Percentiles rank a stretch among this genome's conserved stretches.
phyloP scores from a whole-genome alignment of 2,329 filamentous ascomycete species.

The Fusarium ramigenum region DNA sequence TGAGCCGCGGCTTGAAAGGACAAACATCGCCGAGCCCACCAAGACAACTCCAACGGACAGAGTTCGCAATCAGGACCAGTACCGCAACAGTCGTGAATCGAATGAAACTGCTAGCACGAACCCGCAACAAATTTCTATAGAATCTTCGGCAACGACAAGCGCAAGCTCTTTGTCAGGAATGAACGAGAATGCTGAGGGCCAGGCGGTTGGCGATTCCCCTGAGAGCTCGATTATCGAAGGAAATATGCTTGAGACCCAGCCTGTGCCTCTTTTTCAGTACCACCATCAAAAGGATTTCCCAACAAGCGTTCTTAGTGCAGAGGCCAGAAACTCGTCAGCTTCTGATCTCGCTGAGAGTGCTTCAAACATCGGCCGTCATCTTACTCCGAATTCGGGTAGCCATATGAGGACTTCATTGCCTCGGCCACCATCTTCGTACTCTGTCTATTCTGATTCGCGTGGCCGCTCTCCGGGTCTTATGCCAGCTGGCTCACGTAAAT shows the following conservation, averaged over 20 bases:
- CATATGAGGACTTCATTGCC: conserved; percentile 67
- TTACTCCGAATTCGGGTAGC: conserved; percentile 67
- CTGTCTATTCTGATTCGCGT: conserved; percentile 74
- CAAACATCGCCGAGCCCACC: conserved; percentile 39
- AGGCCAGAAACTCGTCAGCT: conserved; percentile 58
- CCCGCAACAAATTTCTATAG: conserved; percentile 58
- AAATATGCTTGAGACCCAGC: conserved; percentile 51
- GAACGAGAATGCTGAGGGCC: conserved; percentile 58
- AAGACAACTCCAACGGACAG: conserved; percentile 46
- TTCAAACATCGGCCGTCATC: conserved; percentile 65
- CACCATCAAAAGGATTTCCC: conserved; percentile 65
- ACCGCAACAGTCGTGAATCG: conserved; percentile 63
- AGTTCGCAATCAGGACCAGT: conserved; percentile 48
- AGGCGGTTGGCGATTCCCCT: conserved; percentile 56
- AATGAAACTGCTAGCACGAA: conserved; percentile 60
- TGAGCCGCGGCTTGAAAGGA: conserved; percentile 7
- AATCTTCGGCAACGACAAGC: conserved; percentile 65
- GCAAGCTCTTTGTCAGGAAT: conserved; percentile 64
- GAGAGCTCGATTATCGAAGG: conserved; percentile 62
- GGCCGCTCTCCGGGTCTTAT: conserved; percentile 67
- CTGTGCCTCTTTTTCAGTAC: conserved; percentile 69
- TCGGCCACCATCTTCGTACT: conserved; percentile 81
- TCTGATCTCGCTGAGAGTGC: conserved; percentile 63
- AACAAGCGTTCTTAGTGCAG: conserved; percentile 55
- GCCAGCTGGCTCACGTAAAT: conserved; percentile 59